Percentiles rank a stretch among this genome's conserved stretches.
Conservation (phyloP, 2,329 filamentous ascomycete species). For the Metarhizium anisopliae region DNA sequence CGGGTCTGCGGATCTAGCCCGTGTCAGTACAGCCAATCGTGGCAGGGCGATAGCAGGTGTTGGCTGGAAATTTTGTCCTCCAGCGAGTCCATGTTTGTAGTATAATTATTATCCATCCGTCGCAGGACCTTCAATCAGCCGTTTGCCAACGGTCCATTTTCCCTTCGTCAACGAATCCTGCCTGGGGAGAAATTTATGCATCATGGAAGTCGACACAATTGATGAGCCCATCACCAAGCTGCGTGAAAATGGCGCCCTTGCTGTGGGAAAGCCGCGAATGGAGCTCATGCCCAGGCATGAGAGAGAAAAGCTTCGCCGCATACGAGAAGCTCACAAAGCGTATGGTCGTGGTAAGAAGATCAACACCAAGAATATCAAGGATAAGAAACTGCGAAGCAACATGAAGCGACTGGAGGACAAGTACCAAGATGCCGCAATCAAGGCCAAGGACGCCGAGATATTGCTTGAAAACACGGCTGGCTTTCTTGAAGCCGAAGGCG, state of each 20-base stretch:
- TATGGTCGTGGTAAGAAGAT: conserved; percentile 82
- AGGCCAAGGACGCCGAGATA: conserved; percentile 93
- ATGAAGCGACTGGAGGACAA: conserved; percentile 72
- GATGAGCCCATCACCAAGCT: conserved; percentile 25
- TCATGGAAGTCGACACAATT: conserved; percentile 29
- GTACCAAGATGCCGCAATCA: conserved; percentile 69
- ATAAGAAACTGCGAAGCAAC: conserved; percentile 83
- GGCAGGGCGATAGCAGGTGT: conserved; percentile 15
- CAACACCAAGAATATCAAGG: conserved; percentile 62
- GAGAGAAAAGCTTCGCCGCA: conserved; percentile 39
- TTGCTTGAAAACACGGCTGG: conserved; percentile 78
- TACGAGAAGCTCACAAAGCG: conserved; percentile 56
- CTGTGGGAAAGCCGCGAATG: conserved; percentile 38
- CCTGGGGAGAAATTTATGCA: conserved; percentile 1
- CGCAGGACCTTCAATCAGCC: neutral
- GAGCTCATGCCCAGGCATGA: conserved; percentile 44
- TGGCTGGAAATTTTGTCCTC: conserved; percentile 25
- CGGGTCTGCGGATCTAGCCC: neutral
- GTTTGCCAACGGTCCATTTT: neutral
- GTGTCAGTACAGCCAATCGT: conserved; percentile 14
- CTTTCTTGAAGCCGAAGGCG: conserved; percentile 79
- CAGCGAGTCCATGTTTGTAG: neutral
- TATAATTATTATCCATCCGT: neutral
- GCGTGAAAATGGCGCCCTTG: conserved; percentile 44
- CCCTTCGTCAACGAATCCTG: conserved; percentile 5